These are phyloP conservation scores for Lactarius pseudohatsudake DNA, from an alignment of 768 basidiomycete genomes.

Conservation along the genomic window DNA sequence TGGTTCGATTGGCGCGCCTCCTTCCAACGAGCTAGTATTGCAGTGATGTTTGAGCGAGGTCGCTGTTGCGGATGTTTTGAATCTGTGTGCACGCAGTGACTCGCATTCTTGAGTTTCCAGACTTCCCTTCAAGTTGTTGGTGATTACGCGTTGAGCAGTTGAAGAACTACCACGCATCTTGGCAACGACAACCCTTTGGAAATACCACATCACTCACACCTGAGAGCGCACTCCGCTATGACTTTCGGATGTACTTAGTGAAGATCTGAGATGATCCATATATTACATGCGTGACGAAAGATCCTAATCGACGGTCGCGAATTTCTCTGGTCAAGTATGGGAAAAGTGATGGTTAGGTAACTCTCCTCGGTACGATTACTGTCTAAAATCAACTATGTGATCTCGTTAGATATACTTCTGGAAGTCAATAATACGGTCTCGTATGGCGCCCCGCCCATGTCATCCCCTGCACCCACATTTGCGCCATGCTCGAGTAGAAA, in stretches of 20 bases:
- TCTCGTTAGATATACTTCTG: neutral
- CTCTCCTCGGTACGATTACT: neutral
- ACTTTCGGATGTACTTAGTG: neutral
- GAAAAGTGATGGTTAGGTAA: neutral
- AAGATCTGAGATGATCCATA: neutral
- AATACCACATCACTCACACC: neutral
- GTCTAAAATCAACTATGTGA: neutral
- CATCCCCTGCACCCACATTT: neutral
- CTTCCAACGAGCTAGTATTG: too few species aligned
- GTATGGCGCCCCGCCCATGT: neutral
- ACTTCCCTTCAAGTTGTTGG: too few species aligned
- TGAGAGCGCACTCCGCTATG: neutral
- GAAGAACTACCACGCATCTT: neutral
- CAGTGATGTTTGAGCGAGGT: too few species aligned
- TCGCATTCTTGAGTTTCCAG: too few species aligned
- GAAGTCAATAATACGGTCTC: neutral
- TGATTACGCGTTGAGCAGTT: too few species aligned
- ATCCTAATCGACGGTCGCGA: neutral
- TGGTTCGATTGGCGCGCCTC: too few species aligned
- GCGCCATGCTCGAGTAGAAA: neutral
- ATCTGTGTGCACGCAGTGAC: too few species aligned
- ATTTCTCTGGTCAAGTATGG: neutral
- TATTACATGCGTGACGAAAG: neutral
- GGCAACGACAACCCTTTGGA: neutral
- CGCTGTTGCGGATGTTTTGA: too few species aligned